Conservation (phyloP, 371 early-diverging fungal species). For the Blakeslea trispora region DNA sequence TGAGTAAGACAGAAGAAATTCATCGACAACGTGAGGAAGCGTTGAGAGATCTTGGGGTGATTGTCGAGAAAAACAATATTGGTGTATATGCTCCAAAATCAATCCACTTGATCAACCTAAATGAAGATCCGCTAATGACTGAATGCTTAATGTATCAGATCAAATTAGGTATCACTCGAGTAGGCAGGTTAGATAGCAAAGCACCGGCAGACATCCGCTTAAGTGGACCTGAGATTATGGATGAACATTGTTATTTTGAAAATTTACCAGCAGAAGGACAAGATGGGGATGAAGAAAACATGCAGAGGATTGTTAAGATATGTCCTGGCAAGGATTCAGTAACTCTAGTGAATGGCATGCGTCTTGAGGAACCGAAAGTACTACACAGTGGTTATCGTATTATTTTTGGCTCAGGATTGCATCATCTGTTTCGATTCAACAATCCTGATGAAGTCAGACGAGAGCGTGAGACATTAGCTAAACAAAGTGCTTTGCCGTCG, state of each 20-base stretch:
- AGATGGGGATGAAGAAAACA: conserved; percentile 17
- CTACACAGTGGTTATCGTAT: conserved; percentile 77
- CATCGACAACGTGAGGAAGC: conserved; percentile 74
- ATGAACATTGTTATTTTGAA: conserved; percentile 81
- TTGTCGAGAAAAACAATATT: conserved; percentile 68
- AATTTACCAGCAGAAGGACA: conserved; percentile 28
- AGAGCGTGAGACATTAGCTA: conserved; percentile 51
- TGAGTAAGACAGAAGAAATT: conserved; percentile 68
- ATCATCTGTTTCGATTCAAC: conserved; percentile 82
- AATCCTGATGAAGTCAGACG: conserved; percentile 81
- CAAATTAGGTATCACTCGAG: conserved; percentile 72
- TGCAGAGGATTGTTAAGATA: conserved; percentile 56
- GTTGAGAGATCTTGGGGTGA: conserved; percentile 80
- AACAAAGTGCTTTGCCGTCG: conserved; percentile 28
- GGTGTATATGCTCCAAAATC: conserved; percentile 81
- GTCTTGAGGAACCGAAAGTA: conserved; percentile 55
- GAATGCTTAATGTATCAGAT: conserved; percentile 87
- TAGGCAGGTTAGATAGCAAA: conserved; percentile 61
- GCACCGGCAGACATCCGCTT: conserved; percentile 67
- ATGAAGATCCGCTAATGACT: conserved; percentile 86
- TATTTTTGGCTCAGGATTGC: conserved; percentile 71
- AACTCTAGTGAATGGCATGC: conserved; percentile 76
- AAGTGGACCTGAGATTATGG: conserved; percentile 65
- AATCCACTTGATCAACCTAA: conserved; percentile 83
- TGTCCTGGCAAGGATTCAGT: conserved; percentile 58